These are phyloP conservation scores for Hygrocybe punicea DNA, from an alignment of 768 basidiomycete species.

Conservation along the genomic window DNA sequence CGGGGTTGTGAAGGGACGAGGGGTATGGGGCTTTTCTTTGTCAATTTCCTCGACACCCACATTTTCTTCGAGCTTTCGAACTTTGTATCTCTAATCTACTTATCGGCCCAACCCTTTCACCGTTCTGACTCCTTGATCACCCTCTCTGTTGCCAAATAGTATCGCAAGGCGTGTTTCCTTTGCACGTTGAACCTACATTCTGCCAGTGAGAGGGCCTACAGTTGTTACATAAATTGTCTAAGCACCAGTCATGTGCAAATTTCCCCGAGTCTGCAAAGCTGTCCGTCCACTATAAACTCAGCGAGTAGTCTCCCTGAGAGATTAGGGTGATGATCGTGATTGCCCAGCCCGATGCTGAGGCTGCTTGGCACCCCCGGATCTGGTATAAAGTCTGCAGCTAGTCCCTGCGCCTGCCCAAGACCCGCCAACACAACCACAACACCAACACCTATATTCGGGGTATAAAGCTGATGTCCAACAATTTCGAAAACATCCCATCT, in stretches of 20 bases:
- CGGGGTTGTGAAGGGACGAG: conserved; percentile 38
- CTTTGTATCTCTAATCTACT: conserved; percentile 20
- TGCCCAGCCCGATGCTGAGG: not conserved
- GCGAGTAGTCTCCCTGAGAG: too few relatives aligned
- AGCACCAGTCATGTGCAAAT: too few relatives aligned
- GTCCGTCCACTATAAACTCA: too few relatives aligned
- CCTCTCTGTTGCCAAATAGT: not conserved
- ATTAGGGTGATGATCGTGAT: conserved; percentile 2
- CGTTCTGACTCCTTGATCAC: conserved; percentile 1
- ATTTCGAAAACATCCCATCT: conserved; percentile 1
- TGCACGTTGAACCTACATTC: not conserved
- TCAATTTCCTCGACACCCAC: conserved; percentile 11
- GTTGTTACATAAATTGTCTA: too few relatives aligned
- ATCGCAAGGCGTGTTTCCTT: not conserved
- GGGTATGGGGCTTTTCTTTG: conserved; percentile 9
- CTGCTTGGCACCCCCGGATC: not conserved
- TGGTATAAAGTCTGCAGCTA: not conserved
- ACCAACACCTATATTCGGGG: too few relatives aligned
- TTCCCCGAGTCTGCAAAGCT: too few relatives aligned
- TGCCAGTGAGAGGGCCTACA: too few relatives aligned
- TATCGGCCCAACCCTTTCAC: conserved; percentile 3
- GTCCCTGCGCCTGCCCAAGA: too few relatives aligned
- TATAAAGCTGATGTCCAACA: not conserved
- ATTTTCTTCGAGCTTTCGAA: conserved; percentile 6
- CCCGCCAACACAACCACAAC: too few relatives aligned